These are phyloP conservation scores for Ambrosiella cleistominuta DNA, from an alignment of 2,329 filamentous ascomycete genomes.

Conservation along the genomic window DNA sequence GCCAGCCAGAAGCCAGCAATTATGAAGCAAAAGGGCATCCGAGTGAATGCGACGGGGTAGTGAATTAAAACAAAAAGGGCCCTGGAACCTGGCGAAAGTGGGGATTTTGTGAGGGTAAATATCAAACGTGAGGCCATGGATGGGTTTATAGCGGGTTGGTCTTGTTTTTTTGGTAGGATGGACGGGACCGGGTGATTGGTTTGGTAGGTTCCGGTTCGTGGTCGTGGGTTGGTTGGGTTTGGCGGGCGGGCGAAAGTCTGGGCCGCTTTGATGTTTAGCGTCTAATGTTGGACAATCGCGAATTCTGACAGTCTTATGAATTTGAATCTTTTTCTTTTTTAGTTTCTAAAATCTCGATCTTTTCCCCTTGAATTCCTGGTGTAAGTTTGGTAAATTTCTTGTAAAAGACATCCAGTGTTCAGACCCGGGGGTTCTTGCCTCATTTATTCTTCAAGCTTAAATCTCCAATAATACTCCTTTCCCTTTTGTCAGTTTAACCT, in stretches of 20 bases:
- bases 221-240: background rate
- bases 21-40: conserved; percentile 1
- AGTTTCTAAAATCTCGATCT: too few species aligned
- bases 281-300: too few species aligned
- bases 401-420: too few species aligned
- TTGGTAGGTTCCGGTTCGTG: background rate
- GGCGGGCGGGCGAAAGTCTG: background rate
- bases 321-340: too few species aligned
- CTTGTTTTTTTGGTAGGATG: background rate
- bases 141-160: background rate
- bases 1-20: conserved; percentile 2
- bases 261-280: background rate
- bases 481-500: background rate
- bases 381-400: too few species aligned
- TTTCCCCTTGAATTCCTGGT: too few species aligned
- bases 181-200: background rate
- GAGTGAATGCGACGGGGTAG: background rate
- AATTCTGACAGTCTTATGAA: background rate
- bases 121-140: background rate
- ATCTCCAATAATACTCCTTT: too few species aligned
- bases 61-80: background rate
- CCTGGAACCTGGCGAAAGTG: background rate
- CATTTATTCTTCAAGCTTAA: too few species aligned
- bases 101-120: background rate
- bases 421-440: too few species aligned